A percentile compares a stretch with the other conserved stretches of the same genome.
These are phyloP conservation scores for Xylariaceae sp. DNA, from an alignment of 2,329 filamentous ascomycete species.

Conservation along the genomic window DNA sequence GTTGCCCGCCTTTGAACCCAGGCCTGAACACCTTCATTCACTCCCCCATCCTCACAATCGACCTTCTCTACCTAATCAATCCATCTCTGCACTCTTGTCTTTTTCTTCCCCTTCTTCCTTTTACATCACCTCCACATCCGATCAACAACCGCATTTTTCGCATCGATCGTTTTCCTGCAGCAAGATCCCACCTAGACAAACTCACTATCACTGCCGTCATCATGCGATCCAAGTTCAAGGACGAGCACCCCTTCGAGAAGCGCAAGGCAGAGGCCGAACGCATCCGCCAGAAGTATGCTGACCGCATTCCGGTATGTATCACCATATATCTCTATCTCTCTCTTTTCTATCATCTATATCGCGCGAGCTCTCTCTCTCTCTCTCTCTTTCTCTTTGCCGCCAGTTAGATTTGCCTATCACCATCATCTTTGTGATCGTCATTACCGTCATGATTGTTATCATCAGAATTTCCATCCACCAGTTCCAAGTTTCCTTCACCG, in stretches of 20 bases:
- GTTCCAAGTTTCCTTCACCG: constrained; percentile 1
- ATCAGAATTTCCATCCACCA: background rate
- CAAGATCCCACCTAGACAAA: constrained; percentile 5
- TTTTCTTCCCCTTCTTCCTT: constrained; percentile 3
- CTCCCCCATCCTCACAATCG: background rate
- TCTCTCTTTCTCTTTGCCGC: background rate
- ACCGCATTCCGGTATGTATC: constrained; percentile 89
- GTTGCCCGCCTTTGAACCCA: constrained; percentile 12
- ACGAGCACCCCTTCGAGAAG: constrained; percentile 99
- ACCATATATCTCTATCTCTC: background rate
- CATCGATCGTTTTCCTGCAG: background rate
- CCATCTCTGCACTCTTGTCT: too few relatives aligned
- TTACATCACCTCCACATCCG: constrained; percentile 27
- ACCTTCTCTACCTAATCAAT: constrained; percentile 1
- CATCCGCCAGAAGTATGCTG: constrained; percentile 97
- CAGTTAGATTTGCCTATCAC: background rate
- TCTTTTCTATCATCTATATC: background rate
- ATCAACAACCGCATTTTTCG: constrained; percentile 12
- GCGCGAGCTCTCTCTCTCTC: background rate
- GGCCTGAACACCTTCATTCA: constrained; percentile 8
- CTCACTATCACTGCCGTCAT: constrained; percentile 47
- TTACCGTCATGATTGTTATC: background rate
- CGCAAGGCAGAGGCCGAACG: constrained; percentile 99
- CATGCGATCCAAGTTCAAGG: constrained; percentile 99
- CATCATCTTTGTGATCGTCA: background rate